Evolutionary conservation across 805 yeast species (phyloP).

Genomic region (Saccharomycopsis schoenii): DNA sequence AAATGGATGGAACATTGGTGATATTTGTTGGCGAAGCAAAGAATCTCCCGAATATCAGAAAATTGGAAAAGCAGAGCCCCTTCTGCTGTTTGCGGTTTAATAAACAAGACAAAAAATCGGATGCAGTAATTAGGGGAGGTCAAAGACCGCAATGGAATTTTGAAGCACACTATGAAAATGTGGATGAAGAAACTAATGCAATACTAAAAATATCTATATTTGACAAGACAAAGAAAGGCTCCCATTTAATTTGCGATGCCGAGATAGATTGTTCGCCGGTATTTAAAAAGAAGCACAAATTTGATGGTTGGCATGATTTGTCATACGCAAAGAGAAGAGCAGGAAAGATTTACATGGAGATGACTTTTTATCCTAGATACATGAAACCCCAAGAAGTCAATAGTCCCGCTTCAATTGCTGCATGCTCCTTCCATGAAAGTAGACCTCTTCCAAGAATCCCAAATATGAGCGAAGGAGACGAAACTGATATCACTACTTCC

Average conservation of each 20-base stretch:
- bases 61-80: constrained; percentile 89
- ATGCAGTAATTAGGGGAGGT: constrained; percentile 76
- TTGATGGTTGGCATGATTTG: constrained; percentile 56
- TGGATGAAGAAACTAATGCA: constrained; percentile 57
- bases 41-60: constrained; percentile 78
- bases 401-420: not conserved
- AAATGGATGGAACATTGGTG: constrained; percentile 43
- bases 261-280: constrained; percentile 72
- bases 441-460: constrained; percentile 1
- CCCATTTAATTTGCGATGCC: constrained; percentile 75
- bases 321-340: constrained; percentile 62
- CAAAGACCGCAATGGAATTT: constrained; percentile 88
- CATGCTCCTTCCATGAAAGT: not conserved
- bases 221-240: constrained; percentile 79
- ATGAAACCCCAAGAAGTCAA: not conserved
- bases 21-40: constrained; percentile 73
- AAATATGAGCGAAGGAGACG: not conserved
- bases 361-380: constrained; percentile 71
- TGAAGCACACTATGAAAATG: constrained; percentile 57
- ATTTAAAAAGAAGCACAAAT: constrained; percentile 50
- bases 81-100: constrained; percentile 77
- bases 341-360: constrained; percentile 80
- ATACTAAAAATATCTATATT: constrained; percentile 61
- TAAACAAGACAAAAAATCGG: constrained; percentile 71
- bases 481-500: not conserved